Conservation (phyloP, 2,329 filamentous ascomycete genomes). For the Talaromyces sp. region DNA sequence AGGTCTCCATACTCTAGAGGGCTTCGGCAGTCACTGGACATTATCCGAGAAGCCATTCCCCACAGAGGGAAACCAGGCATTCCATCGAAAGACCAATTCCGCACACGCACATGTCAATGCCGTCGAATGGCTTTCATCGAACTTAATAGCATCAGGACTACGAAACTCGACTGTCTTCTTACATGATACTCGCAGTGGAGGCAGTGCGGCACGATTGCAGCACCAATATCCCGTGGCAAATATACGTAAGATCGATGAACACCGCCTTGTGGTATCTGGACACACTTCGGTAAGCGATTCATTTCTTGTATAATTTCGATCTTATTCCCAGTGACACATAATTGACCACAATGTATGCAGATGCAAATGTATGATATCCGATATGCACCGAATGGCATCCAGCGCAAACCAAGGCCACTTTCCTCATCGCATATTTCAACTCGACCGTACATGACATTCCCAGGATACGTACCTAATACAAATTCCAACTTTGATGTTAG, state of each 20-base stretch:
- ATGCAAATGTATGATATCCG: conserved; percentile 48
- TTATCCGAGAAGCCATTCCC: conserved; percentile 32
- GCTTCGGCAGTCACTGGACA: conserved; percentile 31
- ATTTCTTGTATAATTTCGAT: neutral
- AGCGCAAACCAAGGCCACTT: conserved; percentile 33
- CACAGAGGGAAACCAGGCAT: conserved; percentile 2
- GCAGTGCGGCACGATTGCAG: conserved; percentile 35
- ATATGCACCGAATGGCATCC: conserved; percentile 32
- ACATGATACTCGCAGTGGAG: conserved; percentile 39
- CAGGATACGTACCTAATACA: conserved; percentile 30
- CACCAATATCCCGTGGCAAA: conserved; percentile 39
- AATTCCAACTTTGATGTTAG: conserved; percentile 42
- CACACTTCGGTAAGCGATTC: conserved; percentile 32
- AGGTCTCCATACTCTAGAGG: conserved; percentile 38
- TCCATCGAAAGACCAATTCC: conserved; percentile 19
- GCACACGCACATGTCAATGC: conserved; percentile 34
- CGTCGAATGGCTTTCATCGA: conserved; percentile 43
- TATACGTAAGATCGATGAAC: conserved; percentile 39
- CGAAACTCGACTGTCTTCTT: conserved; percentile 39
- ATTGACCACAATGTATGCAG: too few species aligned
- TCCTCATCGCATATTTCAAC: conserved; percentile 31
- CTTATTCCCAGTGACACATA: too few species aligned
- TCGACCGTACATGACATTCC: conserved; percentile 41
- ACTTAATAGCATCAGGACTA: conserved; percentile 41
- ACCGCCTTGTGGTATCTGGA: conserved; percentile 40